A percentile compares a stretch with the other conserved stretches of the same genome.
These are phyloP conservation scores for Penicillium palitans DNA, from an alignment of 2,329 filamentous ascomycete genomes.

Conservation along the genomic window DNA sequence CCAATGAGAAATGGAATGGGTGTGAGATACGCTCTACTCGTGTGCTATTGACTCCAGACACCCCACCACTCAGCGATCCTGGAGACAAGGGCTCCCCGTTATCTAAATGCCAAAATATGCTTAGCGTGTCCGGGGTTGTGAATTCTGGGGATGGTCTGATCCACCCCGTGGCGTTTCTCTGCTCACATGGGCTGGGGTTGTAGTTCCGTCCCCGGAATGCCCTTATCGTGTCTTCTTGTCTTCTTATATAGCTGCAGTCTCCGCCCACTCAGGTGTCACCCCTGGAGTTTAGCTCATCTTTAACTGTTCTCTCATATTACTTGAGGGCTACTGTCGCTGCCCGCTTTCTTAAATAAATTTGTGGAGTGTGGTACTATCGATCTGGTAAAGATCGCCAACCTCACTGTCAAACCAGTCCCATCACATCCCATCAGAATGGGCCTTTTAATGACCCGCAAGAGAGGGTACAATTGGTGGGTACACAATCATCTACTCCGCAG, in stretches of 20 bases:
- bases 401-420: background rate
- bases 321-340: background rate
- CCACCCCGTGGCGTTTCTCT: conserved; percentile 14
- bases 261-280: background rate
- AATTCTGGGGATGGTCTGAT: conserved; percentile 13
- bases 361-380: background rate
- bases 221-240: conserved; percentile 1
- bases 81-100: conserved; percentile 14
- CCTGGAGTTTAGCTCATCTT: background rate
- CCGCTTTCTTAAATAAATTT: background rate
- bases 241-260: conserved; percentile 3
- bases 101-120: conserved; percentile 21
- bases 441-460: conserved; percentile 27
- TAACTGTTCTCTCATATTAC: background rate
- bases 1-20: conserved; percentile 13
- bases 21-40: conserved; percentile 4
- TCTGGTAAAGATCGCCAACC: background rate
- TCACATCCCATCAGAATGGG: conserved; percentile 20
- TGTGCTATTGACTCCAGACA: conserved; percentile 17
- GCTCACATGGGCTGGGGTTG: conserved; percentile 11
- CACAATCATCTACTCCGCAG: background rate
- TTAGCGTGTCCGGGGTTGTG: conserved; percentile 22
- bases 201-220: conserved; percentile 1
- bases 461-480: conserved; percentile 36
- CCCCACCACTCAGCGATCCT: conserved; percentile 33